These are phyloP conservation scores for Botrytis squamosa DNA, from an alignment of 2,329 filamentous ascomycete species.

Conservation along the genomic window DNA sequence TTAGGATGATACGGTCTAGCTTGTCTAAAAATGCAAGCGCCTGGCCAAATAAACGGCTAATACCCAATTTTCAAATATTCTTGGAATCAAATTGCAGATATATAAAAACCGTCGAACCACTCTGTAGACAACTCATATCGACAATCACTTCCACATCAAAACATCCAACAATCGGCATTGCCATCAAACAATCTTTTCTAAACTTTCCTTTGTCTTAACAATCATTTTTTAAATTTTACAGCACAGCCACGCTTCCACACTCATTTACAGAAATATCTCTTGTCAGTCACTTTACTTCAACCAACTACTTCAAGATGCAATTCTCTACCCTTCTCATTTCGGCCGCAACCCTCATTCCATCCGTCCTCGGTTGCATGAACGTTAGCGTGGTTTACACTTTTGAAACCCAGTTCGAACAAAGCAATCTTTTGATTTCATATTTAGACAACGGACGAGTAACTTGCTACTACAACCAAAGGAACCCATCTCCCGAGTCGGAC, in stretches of 20 bases:
- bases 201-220: not conserved
- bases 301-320: not conserved
- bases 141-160: slow-evolving; percentile 4
- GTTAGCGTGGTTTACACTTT: not conserved
- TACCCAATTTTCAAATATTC: not conserved
- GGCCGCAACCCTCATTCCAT: not conserved
- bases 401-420: not conserved
- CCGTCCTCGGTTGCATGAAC: not conserved
- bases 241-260: not conserved
- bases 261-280: not conserved
- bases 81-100: not conserved
- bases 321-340: slow-evolving; percentile 1
- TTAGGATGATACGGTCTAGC: not conserved
- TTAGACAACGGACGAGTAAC: not conserved
- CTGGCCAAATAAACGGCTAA: not conserved
- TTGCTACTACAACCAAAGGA: not conserved
- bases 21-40: not conserved
- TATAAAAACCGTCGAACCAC: not conserved
- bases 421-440: not conserved
- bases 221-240: not conserved
- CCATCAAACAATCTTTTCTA: not conserved
- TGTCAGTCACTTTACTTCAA: not conserved
- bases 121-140: not conserved
- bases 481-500: not conserved
- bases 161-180: slow-evolving; percentile 1